Conservation (phyloP, 306 rosid species). For the Crotalaria pallida region DNA sequence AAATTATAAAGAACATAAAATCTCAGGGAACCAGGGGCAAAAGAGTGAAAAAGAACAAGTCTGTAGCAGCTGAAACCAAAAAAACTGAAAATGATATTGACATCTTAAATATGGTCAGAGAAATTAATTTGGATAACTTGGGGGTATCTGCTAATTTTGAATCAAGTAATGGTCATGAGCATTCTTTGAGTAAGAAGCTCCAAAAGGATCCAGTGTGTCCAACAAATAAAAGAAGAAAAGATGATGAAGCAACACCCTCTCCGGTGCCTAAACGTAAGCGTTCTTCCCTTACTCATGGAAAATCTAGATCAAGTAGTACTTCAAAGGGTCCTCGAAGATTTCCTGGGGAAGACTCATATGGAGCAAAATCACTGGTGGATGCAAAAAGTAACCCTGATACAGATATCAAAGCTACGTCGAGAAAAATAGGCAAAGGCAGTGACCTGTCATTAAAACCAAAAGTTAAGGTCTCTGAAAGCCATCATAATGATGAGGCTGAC, state of each 20-base stretch:
- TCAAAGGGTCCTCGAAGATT: conserved; percentile 42
- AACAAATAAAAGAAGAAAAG: conserved; percentile 55
- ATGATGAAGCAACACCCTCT: conserved; percentile 42
- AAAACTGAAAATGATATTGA: conserved; percentile 65
- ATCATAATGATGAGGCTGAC: conserved; percentile 33
- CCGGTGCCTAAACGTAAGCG: conserved; percentile 66
- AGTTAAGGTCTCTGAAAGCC: conserved; percentile 39
- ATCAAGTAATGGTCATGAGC: conserved; percentile 76
- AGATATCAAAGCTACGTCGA: conserved; percentile 33
- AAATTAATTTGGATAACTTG: conserved; percentile 72
- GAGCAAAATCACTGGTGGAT: conserved; percentile 30
- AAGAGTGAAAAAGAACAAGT: conserved; percentile 53
- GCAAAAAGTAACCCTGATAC: conserved; percentile 29
- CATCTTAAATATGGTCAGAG: conserved; percentile 82
- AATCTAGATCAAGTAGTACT: conserved; percentile 40
- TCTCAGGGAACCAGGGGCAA: conserved; percentile 60
- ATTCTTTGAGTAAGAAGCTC: conserved; percentile 41
- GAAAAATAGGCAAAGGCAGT: conserved; percentile 39
- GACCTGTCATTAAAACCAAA: conserved; percentile 41
- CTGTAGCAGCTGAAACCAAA: conserved; percentile 40
- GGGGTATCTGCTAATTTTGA: conserved; percentile 57
- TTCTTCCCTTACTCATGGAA: conserved; percentile 44
- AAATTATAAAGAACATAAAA: conserved; percentile 63
- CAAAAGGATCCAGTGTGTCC: conserved; percentile 32
- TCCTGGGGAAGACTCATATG: conserved; percentile 32